These are phyloP conservation scores for Suillus subluteus DNA, from an alignment of 768 basidiomycete species.

Conservation along the genomic window DNA sequence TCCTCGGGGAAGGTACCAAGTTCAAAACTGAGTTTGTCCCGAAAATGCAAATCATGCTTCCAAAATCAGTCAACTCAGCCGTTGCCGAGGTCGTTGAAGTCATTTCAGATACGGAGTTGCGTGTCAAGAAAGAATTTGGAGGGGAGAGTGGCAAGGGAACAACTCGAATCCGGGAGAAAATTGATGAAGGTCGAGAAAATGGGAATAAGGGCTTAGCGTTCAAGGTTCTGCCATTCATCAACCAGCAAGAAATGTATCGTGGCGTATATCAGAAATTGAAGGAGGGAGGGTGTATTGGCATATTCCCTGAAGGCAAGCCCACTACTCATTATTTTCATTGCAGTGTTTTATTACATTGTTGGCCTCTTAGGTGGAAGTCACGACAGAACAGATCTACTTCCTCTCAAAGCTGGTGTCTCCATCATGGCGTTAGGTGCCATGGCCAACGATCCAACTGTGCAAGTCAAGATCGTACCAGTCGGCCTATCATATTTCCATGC, in stretches of 20 bases:
- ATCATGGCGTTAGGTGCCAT: conserved; percentile 99
- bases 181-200: conserved; percentile 58
- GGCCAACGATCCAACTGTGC: conserved; percentile 83
- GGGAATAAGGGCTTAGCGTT: conserved; percentile 71
- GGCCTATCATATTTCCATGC: conserved; percentile 77
- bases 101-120: conserved; percentile 83
- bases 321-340: background rate
- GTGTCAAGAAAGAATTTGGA: conserved; percentile 85
- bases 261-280: conserved; percentile 88
- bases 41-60: conserved; percentile 85
- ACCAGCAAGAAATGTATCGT: conserved; percentile 94
- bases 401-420: conserved; percentile 96
- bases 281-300: conserved; percentile 90
- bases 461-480: conserved; percentile 92
- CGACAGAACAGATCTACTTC: conserved; percentile 94
- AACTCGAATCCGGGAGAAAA: conserved; percentile 64
- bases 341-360: background rate
- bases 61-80: conserved; percentile 75
- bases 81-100: conserved; percentile 88
- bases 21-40: conserved; percentile 77
- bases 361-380: conserved; percentile 84
- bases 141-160: conserved; percentile 81
- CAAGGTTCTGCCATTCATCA: conserved; percentile 85
- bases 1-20: conserved; percentile 79
- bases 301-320: conserved; percentile 91